phyloP scores from a whole-genome alignment of 805 yeast genomes.

The Candida morakotiae region DNA sequence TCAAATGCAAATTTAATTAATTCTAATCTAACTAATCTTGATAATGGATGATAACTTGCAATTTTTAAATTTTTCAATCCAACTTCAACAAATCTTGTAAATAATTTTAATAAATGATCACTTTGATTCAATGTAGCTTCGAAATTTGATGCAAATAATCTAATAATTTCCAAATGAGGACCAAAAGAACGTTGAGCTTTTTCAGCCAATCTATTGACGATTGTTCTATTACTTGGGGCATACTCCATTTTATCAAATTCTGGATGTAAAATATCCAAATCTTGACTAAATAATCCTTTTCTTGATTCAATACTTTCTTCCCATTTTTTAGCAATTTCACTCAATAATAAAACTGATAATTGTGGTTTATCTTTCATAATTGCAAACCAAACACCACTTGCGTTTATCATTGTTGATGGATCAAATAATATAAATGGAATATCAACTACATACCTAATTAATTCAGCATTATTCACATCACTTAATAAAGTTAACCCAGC shows the following conservation, averaged over 20 bases:
- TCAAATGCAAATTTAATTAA: conserved; percentile 65
- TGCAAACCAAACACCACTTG: conserved; percentile 77
- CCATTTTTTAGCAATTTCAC: conserved; percentile 70
- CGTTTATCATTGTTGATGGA: conserved; percentile 54
- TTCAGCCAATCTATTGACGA: conserved; percentile 49
- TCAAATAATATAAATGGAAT: conserved; percentile 72
- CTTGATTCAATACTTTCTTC: conserved; percentile 55
- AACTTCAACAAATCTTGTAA: conserved; percentile 54
- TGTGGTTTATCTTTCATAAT: conserved; percentile 64
- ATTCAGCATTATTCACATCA: conserved; percentile 40
- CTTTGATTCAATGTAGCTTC: conserved; percentile 75
- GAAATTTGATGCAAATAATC: conserved; percentile 69
- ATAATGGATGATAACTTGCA: conserved; percentile 81
- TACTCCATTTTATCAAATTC: conserved; percentile 81
- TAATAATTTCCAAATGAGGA: conserved; percentile 67
- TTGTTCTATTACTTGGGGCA: conserved; percentile 70
- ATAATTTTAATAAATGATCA: conserved; percentile 62
- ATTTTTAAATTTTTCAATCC: conserved; percentile 48
- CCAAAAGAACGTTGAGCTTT: conserved; percentile 47
- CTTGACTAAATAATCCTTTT: conserved; percentile 61
- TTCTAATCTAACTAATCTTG: conserved; percentile 73
- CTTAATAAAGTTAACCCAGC: conserved; percentile 34
- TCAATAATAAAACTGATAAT: conserved; percentile 54
- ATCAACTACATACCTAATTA: conserved; percentile 49
- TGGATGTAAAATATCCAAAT: conserved; percentile 52